Evolutionary conservation across 139 green algal species (phyloP).

Genomic region (Chlamydomonas sp.): DNA sequence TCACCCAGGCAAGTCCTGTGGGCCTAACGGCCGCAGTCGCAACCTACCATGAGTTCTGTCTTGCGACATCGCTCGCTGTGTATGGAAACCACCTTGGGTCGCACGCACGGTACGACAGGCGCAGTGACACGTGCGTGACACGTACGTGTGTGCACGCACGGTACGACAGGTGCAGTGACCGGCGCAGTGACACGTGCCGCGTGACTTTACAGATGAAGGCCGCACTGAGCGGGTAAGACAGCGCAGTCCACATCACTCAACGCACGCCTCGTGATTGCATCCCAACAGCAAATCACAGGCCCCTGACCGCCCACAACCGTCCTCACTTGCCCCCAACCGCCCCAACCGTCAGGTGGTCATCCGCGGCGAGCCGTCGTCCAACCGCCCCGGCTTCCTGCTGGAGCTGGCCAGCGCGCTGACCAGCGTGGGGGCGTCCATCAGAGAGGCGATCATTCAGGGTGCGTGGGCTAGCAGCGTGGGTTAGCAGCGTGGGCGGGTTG

Average conservation of each 20-base stretch:
- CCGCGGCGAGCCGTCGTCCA: conserved; percentile 5
- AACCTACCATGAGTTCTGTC: neutral
- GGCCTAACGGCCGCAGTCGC: neutral
- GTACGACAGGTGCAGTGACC: too few relatives aligned
- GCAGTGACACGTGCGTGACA: too few relatives aligned
- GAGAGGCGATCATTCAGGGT: conserved; percentile 9
- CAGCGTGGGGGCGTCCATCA: neutral
- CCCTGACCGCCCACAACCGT: neutral
- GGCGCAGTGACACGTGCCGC: too few relatives aligned
- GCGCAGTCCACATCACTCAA: too few relatives aligned
- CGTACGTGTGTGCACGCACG: too few relatives aligned
- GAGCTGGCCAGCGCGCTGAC: conserved; percentile 29
- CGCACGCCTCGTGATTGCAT: too few relatives aligned
- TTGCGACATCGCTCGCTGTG: too few relatives aligned
- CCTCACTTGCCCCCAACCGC: too few relatives aligned
- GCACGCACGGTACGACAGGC: too few relatives aligned
- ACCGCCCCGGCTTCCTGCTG: conserved; percentile 34
- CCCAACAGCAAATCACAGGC: neutral
- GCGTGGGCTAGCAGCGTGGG: neutral
- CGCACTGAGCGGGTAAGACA: too few relatives aligned
- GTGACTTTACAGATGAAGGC: too few relatives aligned
- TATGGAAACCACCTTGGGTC: too few relatives aligned
- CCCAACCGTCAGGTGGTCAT: conserved; percentile 9
- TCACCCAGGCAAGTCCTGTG: conserved; percentile 14
- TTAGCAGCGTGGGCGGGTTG: neutral